phyloP scores from a whole-genome alignment of 345 rosid genomes.

The sweet orange (Citrus sinensis) region DVS_A1.0 CM039164.1:20392501-20393000 shows the following conservation, averaged over 20 bases:
- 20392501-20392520: background rate
- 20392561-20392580: conserved; percentile 26
- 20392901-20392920: background rate
- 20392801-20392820: background rate
- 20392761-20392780: background rate
- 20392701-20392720: background rate
- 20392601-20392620: conserved; percentile 2
- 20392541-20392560: conserved; percentile 7
- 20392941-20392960: conserved; percentile 4
- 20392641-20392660: background rate
- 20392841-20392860: background rate
- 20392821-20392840: background rate
- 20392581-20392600: conserved; percentile 24
- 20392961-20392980: conserved; percentile 52
- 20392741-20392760: background rate
- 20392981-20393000: conserved; percentile 21
- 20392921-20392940: conserved; percentile 6
- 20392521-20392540: conserved; percentile 5
- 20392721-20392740: background rate
- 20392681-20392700: background rate
- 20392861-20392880: background rate
- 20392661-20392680: background rate
- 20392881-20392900: background rate
- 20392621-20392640: background rate
- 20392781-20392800: background rate